Evolutionary conservation across 2,329 filamentous ascomycete genomes (phyloP).

Genomic region (Graphilbum fragrans): DNA sequence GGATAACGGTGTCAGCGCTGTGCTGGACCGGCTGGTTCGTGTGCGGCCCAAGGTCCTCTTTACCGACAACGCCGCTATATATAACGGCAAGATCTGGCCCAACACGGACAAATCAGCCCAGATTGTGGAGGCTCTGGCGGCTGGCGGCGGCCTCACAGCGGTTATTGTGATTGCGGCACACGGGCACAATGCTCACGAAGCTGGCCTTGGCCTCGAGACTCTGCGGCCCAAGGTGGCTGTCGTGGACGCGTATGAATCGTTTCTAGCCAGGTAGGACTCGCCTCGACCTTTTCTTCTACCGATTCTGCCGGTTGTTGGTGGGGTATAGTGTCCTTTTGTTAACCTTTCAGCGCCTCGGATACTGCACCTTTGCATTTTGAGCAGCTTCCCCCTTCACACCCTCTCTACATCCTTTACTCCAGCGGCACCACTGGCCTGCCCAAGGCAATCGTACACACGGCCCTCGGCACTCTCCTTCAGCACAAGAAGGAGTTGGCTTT

Average conservation of each 20-base stretch:
- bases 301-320: neutral
- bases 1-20: slow-evolving; percentile 83
- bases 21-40: slow-evolving; percentile 76
- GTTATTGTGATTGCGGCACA: slow-evolving; percentile 61
- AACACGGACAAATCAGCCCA: slow-evolving; percentile 67
- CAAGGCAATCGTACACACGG: slow-evolving; percentile 90
- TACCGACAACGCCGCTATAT: slow-evolving; percentile 75
- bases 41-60: slow-evolving; percentile 76
- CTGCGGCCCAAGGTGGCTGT: slow-evolving; percentile 25
- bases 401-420: slow-evolving; percentile 87
- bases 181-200: slow-evolving; percentile 9
- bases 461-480: slow-evolving; percentile 80
- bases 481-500: slow-evolving; percentile 95
- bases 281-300: neutral
- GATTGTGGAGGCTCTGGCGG: slow-evolving; percentile 52
- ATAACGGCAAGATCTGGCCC: slow-evolving; percentile 86
- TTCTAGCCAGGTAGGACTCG: slow-evolving; percentile 24
- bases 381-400: slow-evolving; percentile 73
- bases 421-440: slow-evolving; percentile 79
- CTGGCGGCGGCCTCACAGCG: slow-evolving; percentile 51
- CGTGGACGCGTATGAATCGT: slow-evolving; percentile 31
- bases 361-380: slow-evolving; percentile 47
- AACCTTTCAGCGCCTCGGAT: slow-evolving; percentile 22
- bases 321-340: too few species aligned
- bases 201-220: slow-evolving; percentile 27